Evolutionary conservation across 495 filamentous ascomycete species (phyloP), one percentile per base, ranked within the genome.

Genomic region (Staphylotrichum tortipilum): DNA sequence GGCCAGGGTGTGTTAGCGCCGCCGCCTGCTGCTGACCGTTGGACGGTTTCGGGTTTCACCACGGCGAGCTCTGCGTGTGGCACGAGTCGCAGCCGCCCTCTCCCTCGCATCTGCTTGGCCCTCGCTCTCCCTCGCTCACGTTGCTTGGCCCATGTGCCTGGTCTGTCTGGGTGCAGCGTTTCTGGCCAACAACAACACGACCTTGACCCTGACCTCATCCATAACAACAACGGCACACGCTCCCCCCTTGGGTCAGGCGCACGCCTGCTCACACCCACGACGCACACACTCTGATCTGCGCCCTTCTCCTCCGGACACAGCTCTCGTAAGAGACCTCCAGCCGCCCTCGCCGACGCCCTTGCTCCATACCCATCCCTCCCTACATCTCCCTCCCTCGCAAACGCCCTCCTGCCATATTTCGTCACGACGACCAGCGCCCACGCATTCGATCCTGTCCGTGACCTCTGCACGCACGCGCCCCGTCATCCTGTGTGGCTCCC

Each of bases 1-100:
- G 11, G 44, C 15, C 8, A 42, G 39, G 23, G 4, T 39, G 37
- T 8, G 12, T n/a, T n/a, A 14, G 12, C 21, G 26, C 12, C 42
- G 28, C 19, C 44, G 31, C 24, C 30, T 22, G 38, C 23, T 38
- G 44, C 45, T 38, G 34, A 19, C 15, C 19, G 43, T 47, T 44
- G 23, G 44, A 37, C 29, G 19, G 44, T 22, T 23, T 18, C 21
- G 26, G 34, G 45, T 40, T 45, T 37, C 45, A 54, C 46, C 45
- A 44, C 24, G 15, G 23, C 18, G 17, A 22, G 17, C 21, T 9
- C 4, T 49, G n/a, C n/a, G n/a, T n/a, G 51, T 29, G 51, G 38
- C 51, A 54, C 44, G 31, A 51, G 48, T 4, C 15, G n/a, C 48
- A 29, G 26, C 36, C 17, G 30, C 29, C 17, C 29, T 40, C 29